A percentile compares a stretch with the other conserved stretches of the same genome.
Conservation (phyloP, 352 stramenopile species). For the Phytopythium mirpurense region DNA sequence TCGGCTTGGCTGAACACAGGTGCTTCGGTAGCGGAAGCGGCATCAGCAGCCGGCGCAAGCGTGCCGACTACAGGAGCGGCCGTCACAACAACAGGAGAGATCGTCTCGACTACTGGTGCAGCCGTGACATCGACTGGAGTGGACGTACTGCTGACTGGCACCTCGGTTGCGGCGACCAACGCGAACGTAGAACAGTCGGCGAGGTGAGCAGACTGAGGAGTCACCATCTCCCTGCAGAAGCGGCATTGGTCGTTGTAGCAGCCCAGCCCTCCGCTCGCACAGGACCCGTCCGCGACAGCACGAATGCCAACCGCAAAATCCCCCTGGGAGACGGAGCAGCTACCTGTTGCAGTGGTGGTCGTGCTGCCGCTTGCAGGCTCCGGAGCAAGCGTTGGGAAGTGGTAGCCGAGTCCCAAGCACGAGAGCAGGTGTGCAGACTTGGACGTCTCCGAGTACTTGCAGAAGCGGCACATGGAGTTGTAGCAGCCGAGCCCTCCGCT, state of each 20-base stretch:
- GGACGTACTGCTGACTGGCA: background rate
- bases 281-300: slow-evolving; percentile 18
- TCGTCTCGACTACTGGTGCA: background rate
- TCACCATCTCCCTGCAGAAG: slow-evolving; percentile 25
- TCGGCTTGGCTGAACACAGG: background rate
- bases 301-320: slow-evolving; percentile 26
- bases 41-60: background rate
- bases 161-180: background rate
- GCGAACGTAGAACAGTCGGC: slow-evolving; percentile 9
- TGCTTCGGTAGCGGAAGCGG: slow-evolving; percentile 1
- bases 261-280: slow-evolving; percentile 28
- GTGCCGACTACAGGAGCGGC: background rate
- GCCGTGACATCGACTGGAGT: background rate
- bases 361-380: background rate
- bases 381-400: slow-evolving; percentile 7
- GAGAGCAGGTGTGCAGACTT: slow-evolving; percentile 24
- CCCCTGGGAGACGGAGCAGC: slow-evolving; percentile 16
- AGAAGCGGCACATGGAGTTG: slow-evolving; percentile 28
- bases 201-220: slow-evolving; percentile 22
- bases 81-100: background rate
- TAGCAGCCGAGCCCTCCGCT: slow-evolving; percentile 33
- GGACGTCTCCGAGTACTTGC: slow-evolving; percentile 25
- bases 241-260: slow-evolving; percentile 38
- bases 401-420: slow-evolving; percentile 17
- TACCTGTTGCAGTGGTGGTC: background rate